Percentiles rank a stretch among this genome's conserved stretches.
Evolutionary conservation across 1,139 yeast genomes (phyloP).

Genomic region (Debaryomycetaceae sp.): DNA sequence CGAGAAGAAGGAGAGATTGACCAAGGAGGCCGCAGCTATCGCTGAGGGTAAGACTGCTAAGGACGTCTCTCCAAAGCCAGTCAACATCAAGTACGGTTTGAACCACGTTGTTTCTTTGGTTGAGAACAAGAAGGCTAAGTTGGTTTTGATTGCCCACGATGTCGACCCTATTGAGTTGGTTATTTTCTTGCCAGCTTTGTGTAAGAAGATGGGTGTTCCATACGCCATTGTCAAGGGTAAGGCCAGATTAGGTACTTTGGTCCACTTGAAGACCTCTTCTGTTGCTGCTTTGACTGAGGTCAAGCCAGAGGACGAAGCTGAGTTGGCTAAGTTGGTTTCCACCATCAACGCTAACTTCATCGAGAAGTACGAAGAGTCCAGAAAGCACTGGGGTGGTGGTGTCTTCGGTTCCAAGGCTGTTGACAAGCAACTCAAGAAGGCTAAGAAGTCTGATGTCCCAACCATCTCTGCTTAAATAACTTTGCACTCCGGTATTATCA

Average conservation of each 20-base stretch:
- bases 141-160: constrained; percentile 89
- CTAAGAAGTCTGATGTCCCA: constrained; percentile 25
- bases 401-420: constrained; percentile 83
- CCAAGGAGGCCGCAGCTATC: constrained; percentile 93
- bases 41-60: constrained; percentile 91
- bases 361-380: constrained; percentile 83
- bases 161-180: constrained; percentile 95
- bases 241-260: constrained; percentile 92
- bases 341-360: constrained; percentile 83
- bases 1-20: constrained; percentile 93
- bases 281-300: constrained; percentile 93
- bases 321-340: constrained; percentile 78
- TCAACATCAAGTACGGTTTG: constrained; percentile 87
- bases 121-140: constrained; percentile 93
- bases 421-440: constrained; percentile 51
- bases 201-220: constrained; percentile 96
- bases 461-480: constrained; percentile 3
- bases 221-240: constrained; percentile 94
- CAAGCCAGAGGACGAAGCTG: constrained; percentile 82
- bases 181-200: constrained; percentile 87
- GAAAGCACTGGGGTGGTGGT: constrained; percentile 99
- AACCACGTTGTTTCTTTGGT: constrained; percentile 90
- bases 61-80: constrained; percentile 91
- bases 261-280: constrained; percentile 89
- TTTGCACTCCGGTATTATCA: constrained; percentile 1